Evolutionary conservation across 768 basidiomycete species (phyloP).

Genomic region (Tephrocybe sp.): DNA sequence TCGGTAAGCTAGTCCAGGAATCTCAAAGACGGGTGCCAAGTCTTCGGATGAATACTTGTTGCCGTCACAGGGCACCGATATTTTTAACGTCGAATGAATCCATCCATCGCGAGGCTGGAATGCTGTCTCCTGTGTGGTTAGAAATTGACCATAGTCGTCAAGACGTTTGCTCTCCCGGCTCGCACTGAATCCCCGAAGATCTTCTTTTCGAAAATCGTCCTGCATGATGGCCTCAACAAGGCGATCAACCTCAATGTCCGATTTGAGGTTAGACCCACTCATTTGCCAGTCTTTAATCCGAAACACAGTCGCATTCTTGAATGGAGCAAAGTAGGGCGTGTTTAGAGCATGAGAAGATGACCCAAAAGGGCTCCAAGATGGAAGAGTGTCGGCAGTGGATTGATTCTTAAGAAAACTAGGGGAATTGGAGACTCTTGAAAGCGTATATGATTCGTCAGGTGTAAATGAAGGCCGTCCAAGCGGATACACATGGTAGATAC

Average conservation of each 20-base stretch:
- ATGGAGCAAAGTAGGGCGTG: constrained; percentile 12
- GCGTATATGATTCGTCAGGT: constrained; percentile 3
- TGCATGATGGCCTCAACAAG: constrained; percentile 25
- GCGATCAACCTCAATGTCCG: constrained; percentile 17
- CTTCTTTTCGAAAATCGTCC: constrained; percentile 20
- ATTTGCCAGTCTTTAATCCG: constrained; percentile 24
- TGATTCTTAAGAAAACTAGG: no score
- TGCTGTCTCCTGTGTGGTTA: background rate
- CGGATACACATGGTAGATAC: constrained; percentile 5
- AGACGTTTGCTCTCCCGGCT: constrained; percentile 14
- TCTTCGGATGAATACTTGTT: constrained; percentile 20
- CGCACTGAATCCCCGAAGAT: constrained; percentile 21
- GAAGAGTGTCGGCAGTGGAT: background rate
- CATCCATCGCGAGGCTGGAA: constrained; percentile 17
- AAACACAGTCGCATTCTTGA: constrained; percentile 20
- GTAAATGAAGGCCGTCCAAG: constrained; percentile 3
- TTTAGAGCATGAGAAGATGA: background rate
- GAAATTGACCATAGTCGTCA: constrained; percentile 5
- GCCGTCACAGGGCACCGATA: constrained; percentile 18
- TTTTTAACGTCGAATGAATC: constrained; percentile 21
- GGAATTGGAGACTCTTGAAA: background rate
- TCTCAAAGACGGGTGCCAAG: constrained; percentile 26
- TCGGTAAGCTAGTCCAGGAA: constrained; percentile 27
- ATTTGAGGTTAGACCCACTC: constrained; percentile 15
- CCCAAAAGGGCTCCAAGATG: background rate